Evolutionary conservation across 441 rosid genomes (phyloP), one percentile per base, ranked within the genome.

Genomic region (Cnidoscolus chayamansa): DNA sequence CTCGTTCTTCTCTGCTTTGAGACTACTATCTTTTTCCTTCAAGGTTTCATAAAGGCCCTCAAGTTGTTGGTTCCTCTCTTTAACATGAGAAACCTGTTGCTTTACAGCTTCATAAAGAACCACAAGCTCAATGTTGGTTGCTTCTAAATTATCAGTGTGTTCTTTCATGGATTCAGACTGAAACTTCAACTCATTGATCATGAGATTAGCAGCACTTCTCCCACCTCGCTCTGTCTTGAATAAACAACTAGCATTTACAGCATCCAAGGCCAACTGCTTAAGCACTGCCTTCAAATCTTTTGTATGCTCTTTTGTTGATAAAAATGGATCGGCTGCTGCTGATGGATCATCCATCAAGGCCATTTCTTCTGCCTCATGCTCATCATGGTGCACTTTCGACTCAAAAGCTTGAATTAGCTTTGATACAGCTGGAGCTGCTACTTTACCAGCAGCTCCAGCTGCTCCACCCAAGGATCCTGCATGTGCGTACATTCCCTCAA

Each of bases 331-430:
- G 59, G 80, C 64, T 63, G 72, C 69, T 7, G 79, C 72, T 54
- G 84, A 79, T 70, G 57, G 82, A 74, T 82, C 84, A 74, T 80
- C 90, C 5, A 76, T 76, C 57, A 75, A 56, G 70, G 72, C 74
- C 63, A 68, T 72, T 40, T 81, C 88, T 79, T 82, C 91, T 65
- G 80, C 82, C 76, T 84, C 94, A 4, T 77, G 81, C 68, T 93
- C 97, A 68, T 88, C 92, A 60, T 51, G 60, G 51, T 84, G 90
- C 76, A 70, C 68, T 87, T 86, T 92, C 47, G 89, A 84, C 87
- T 94, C 99, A 53, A 94, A 94, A 68, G 97, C 90, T 74, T 87
- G 90, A 84, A 96, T 93, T 81, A 96, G 75, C 84, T 88, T 89
- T 15, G 97, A 93, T 65, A 92, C 88, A 50, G 73, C 89, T 69